Base-by-base conservation (phyloP, 371 early-diverging fungal genomes). In the Apophysomyces trapeziformis region DNA sequence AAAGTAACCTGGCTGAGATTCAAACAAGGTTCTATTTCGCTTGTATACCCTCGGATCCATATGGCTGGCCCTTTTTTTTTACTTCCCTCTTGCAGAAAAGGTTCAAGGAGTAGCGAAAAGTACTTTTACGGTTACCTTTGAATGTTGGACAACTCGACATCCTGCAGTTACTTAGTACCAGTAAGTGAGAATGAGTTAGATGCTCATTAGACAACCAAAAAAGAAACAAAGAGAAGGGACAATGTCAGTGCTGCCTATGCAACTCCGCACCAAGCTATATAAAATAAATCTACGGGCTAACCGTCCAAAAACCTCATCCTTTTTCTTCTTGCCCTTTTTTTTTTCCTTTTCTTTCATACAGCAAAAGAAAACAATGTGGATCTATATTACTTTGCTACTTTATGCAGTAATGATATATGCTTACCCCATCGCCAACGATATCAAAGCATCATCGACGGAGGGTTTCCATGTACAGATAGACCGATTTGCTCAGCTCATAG, bases 401-500 rank as follows among this genome's bases (percentile, higher is more conserved):
- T 50, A 50, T 9, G 21, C 54, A 50, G 21, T 21, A 18, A 2
- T 9, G 5, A 5, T 26, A 21, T 50, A 5, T 50, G 54, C 54
- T 18, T 26, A 21, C 9, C 54, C 54, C 2, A 21, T 50, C 21
- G 5, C 54, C 21, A 50, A 26, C n/a, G 54, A 50, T 18, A 21
- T 21, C 21, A n/a, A 11, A 18, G 21, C 54, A 50, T 26, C 5
- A 26, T 26, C 16, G 21, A 9, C n/a, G 21, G 9, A 9, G 9
- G 54, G 54, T 9, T 65, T 45, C 16, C 57, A 37, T 43, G 67
- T 73, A 14, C 69, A 69, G 18, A 54, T 77, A 9, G 80, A 80
- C 45, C 75, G 69, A 16, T 70, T 80, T 68, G 71, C 76, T 13
- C 76, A 80, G 35, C 72, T 75, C 8, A 21, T 80, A 38, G 63